Percentiles rank a stretch among this genome's conserved stretches.
phyloP scores from a whole-genome alignment of 768 basidiomycete genomes.

The Suillus discolor region DNA sequence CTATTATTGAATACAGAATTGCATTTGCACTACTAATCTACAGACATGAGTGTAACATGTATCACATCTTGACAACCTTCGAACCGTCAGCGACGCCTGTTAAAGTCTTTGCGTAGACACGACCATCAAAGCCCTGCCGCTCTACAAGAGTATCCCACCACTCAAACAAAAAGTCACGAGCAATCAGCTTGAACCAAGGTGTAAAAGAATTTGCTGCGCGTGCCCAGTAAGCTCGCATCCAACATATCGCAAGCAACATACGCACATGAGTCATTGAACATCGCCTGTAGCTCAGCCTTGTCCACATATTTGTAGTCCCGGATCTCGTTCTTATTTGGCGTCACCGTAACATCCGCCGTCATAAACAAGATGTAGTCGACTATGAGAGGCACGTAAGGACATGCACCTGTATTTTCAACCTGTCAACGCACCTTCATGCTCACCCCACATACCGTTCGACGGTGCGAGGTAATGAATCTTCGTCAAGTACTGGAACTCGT shows the following conservation, averaged over 20 bases:
- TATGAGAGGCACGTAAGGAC: conserved; percentile 36
- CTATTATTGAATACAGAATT: not conserved
- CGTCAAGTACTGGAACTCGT: conserved; percentile 92
- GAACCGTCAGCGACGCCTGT: conserved; percentile 68
- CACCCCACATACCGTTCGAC: conserved; percentile 91
- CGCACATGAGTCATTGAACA: conserved; percentile 84
- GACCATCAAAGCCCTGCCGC: conserved; percentile 57
- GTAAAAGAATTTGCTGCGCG: conserved; percentile 83
- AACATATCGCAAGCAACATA: conserved; percentile 9
- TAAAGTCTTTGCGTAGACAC: conserved; percentile 52
- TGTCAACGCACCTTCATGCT: conserved; percentile 84
- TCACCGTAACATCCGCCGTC: conserved; percentile 83
- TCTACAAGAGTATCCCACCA: conserved; percentile 95
- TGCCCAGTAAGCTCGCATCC: conserved; percentile 2
- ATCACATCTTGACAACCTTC: conserved; percentile 65
- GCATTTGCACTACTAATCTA: no score
- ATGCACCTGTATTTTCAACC: not conserved
- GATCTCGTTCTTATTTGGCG: conserved; percentile 88
- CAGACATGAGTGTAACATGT: no score
- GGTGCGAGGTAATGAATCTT: conserved; percentile 98
- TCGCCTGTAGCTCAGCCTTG: conserved; percentile 84
- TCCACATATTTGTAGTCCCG: conserved; percentile 88
- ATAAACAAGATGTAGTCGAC: conserved; percentile 98
- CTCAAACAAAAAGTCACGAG: conserved; percentile 92
- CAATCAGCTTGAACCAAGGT: conserved; percentile 99